phyloP scores from a whole-genome alignment of 441 rosid species.

The Arabidopsis lyrata region DNA sequence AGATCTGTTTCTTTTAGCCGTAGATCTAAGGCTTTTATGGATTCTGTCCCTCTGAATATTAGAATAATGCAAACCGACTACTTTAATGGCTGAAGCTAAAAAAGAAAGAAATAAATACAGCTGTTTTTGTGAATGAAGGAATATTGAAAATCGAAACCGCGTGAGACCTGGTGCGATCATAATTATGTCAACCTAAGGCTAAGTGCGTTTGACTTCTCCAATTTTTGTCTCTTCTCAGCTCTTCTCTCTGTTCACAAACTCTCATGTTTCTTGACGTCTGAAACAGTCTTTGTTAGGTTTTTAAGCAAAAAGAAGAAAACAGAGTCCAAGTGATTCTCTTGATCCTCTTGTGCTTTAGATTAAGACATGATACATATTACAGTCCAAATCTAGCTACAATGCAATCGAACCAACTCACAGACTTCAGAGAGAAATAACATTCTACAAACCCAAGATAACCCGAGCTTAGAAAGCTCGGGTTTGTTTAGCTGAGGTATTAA shows the following conservation, averaged over 20 bases:
- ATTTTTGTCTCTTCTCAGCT: slow-evolving; percentile 34
- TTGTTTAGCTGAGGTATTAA: background rate
- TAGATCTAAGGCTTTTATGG: slow-evolving; percentile 57
- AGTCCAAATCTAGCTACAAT: slow-evolving; percentile 15
- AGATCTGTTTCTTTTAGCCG: slow-evolving; percentile 42
- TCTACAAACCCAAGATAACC: background rate
- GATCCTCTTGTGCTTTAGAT: slow-evolving; percentile 11
- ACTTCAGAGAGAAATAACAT: background rate
- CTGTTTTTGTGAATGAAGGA: slow-evolving; percentile 38
- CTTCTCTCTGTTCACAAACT: slow-evolving; percentile 28
- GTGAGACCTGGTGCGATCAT: slow-evolving; percentile 39
- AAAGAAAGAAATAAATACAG: slow-evolving; percentile 30
- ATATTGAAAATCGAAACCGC: slow-evolving; percentile 41
- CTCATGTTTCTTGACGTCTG: slow-evolving; percentile 27
- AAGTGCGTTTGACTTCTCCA: slow-evolving; percentile 35
- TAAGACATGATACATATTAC: slow-evolving; percentile 5
- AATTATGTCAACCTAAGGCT: slow-evolving; percentile 32
- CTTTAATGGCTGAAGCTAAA: slow-evolving; percentile 32
- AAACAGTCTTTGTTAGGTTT: background rate
- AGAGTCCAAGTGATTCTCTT: slow-evolving; percentile 4
- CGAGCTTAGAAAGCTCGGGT: background rate
- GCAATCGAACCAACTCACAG: slow-evolving; percentile 12
- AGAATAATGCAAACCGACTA: slow-evolving; percentile 39
- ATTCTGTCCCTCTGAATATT: slow-evolving; percentile 21
- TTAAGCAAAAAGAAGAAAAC: slow-evolving; percentile 11